phyloP scores from a whole-genome alignment of 495 filamentous ascomycete species.

The Penicillium manginii region DNA sequence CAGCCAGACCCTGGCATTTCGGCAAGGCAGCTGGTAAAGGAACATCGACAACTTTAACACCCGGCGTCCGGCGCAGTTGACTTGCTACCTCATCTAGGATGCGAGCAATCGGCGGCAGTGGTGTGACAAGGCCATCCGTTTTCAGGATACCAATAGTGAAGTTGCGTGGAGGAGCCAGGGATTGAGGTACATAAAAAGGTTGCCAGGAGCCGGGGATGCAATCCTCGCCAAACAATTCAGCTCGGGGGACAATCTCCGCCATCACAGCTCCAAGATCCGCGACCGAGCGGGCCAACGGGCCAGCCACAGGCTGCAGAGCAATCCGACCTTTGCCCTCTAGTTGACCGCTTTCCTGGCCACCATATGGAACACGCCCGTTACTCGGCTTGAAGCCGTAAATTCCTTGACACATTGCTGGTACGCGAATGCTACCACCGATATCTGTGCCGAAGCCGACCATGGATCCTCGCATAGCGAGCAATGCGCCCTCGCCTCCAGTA shows the following conservation, averaged over 20 bases:
- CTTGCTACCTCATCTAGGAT: slow-evolving; percentile 56
- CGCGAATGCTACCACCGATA: slow-evolving; percentile 64
- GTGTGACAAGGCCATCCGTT: slow-evolving; percentile 59
- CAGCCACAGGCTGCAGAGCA: slow-evolving; percentile 52
- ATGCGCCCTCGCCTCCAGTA: slow-evolving; percentile 68
- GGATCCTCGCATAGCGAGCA: slow-evolving; percentile 63
- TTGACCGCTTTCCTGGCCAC: slow-evolving; percentile 50
- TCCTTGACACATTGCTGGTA: slow-evolving; percentile 63
- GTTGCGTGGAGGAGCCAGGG: slow-evolving; percentile 25
- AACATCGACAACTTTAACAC: slow-evolving; percentile 58
- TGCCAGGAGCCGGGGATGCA: slow-evolving; percentile 56
- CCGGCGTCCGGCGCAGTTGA: slow-evolving; percentile 42
- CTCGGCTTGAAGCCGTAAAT: slow-evolving; percentile 65
- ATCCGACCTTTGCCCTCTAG: slow-evolving; percentile 42
- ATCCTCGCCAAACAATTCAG: slow-evolving; percentile 52
- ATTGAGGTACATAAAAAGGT: slow-evolving; percentile 20
- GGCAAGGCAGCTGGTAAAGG: slow-evolving; percentile 49
- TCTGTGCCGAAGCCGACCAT: slow-evolving; percentile 71
- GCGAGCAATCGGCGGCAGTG: slow-evolving; percentile 59
- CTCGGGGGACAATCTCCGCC: slow-evolving; percentile 52
- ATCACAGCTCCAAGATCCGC: slow-evolving; percentile 52
- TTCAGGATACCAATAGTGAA: slow-evolving; percentile 59
- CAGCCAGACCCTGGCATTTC: slow-evolving; percentile 58
- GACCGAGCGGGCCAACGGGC: slow-evolving; percentile 51
- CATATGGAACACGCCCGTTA: slow-evolving; percentile 57